Evolutionary conservation across 805 yeast genomes (phyloP), one percentile per base, ranked within the genome.

Genomic region (Vanderwaltozyma verrucispora): DNA sequence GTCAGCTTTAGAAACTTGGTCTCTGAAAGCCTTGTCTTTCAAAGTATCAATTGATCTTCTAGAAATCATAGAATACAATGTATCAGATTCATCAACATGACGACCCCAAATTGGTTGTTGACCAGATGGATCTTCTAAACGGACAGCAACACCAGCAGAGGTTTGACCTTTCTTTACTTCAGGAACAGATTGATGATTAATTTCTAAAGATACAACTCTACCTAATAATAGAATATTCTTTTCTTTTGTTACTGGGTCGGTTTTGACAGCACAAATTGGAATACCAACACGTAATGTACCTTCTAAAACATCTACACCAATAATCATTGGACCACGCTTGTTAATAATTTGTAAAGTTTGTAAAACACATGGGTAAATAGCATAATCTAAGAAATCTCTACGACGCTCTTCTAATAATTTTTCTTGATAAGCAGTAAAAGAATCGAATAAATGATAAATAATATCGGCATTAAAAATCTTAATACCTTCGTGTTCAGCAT

Each of bases 71-170:
- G 98, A 89, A 65, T 88, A 92, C 57, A 92, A 69, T 32, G 74
- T 71, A 62, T 92, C 99, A 41, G 75, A 68, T 65, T 92, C 99
- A 62, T 87, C 95, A 50, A 92, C 94, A 59, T 92, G 99, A 69
- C 98, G 85, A 46, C 99, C 99, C 97, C 97, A 92, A 12, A 85
- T 79, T 38, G 98, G 97, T 66, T 87, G 95, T 47, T 84, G 89
- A 41, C 82, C 71, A 31, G 95, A 82, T 47, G 95, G 88, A 52
- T 85, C 81, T 40, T 92, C 98, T 55, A 92, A 72, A 70, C 98
- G 79, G 82, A 92, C 84, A 45, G 99, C 98, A 46, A 89, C 97
- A 75, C 99, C 99, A 20, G 95, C 96, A 50, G 82, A 75, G 11
- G 97, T 85, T 64, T 84, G 95, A 32, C 96, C 96, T 72, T 85